These are phyloP conservation scores for Endothia cerciana DNA, from an alignment of 2,329 filamentous ascomycete species.

Conservation along the genomic window DNA sequence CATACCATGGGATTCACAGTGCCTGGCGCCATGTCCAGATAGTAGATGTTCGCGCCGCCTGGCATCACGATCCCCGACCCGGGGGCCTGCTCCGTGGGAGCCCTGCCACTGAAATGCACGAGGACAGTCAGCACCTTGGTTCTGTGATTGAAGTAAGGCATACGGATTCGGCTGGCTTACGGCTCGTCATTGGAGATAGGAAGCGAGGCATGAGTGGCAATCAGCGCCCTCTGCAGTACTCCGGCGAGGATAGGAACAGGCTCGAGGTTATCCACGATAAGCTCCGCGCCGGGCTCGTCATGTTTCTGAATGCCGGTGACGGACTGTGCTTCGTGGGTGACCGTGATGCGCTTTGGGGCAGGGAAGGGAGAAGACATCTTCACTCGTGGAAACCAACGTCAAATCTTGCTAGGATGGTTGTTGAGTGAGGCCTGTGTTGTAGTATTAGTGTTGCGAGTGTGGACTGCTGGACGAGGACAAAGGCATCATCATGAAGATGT, in stretches of 20 bases:
- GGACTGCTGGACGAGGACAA: no score
- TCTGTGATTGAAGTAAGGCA: no score
- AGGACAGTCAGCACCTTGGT: not conserved
- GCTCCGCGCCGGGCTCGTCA: constrained; percentile 18
- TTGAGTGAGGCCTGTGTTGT: not conserved
- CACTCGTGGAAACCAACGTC: not conserved
- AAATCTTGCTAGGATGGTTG: not conserved
- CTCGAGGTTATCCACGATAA: constrained; percentile 7
- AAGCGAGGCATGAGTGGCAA: constrained; percentile 17
- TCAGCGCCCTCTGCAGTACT: constrained; percentile 5
- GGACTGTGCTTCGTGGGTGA: constrained; percentile 8
- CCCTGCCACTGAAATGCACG: constrained; percentile 9
- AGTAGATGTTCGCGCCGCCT: constrained; percentile 38
- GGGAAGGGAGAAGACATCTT: constrained; percentile 17
- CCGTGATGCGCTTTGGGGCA: constrained; percentile 12
- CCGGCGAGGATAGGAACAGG: constrained; percentile 11
- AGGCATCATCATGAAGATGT: no score
- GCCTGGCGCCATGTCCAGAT: constrained; percentile 37
- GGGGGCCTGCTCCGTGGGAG: constrained; percentile 34
- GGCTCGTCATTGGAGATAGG: constrained; percentile 29
- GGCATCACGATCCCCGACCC: constrained; percentile 39
- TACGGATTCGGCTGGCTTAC: constrained; percentile 31
- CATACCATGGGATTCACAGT: constrained; percentile 35
- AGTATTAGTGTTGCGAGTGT: not conserved
- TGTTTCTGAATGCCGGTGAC: not conserved